Evolutionary conservation across 257 asterid genomes (phyloP).

Genomic region (Anisodus tanguticus): DNA sequence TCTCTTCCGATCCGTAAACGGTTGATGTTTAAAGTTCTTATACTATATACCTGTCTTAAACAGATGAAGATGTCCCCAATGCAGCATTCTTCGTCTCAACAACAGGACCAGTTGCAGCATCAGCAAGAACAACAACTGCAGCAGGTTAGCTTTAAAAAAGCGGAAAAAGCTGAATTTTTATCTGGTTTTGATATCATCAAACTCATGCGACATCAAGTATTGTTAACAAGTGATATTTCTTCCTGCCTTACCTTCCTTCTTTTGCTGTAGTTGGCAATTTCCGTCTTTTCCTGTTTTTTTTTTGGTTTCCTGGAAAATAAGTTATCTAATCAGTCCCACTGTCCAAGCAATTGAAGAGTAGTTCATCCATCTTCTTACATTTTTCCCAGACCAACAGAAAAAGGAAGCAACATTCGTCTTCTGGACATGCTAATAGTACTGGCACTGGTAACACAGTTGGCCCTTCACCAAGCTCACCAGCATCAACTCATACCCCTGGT

Average conservation of each 20-base stretch:
- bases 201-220: not conserved
- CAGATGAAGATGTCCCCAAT: constrained; percentile 62
- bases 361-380: constrained; percentile 17
- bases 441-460: constrained; percentile 59
- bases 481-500: constrained; percentile 97
- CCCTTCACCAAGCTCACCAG: constrained; percentile 66
- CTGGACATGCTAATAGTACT: constrained; percentile 71
- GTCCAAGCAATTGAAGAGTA: not conserved
- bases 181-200: constrained; percentile 22
- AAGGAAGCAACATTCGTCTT: constrained; percentile 82
- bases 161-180: not conserved
- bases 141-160: constrained; percentile 42
- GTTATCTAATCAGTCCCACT: constrained; percentile 1
- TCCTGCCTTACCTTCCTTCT: not conserved
- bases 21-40: constrained; percentile 18
- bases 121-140: constrained; percentile 40
- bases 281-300: not conserved
- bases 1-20: not conserved
- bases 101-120: constrained; percentile 61
- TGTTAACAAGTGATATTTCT: not conserved
- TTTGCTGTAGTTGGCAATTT: not conserved
- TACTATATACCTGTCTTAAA: constrained; percentile 18
- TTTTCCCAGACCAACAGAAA: constrained; percentile 82
- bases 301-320: not conserved
- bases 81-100: constrained; percentile 63